Evolutionary conservation across 495 filamentous ascomycete species (phyloP), one percentile per base, ranked within the genome.

Genomic region (Antarctomyces pellizariae): DNA sequence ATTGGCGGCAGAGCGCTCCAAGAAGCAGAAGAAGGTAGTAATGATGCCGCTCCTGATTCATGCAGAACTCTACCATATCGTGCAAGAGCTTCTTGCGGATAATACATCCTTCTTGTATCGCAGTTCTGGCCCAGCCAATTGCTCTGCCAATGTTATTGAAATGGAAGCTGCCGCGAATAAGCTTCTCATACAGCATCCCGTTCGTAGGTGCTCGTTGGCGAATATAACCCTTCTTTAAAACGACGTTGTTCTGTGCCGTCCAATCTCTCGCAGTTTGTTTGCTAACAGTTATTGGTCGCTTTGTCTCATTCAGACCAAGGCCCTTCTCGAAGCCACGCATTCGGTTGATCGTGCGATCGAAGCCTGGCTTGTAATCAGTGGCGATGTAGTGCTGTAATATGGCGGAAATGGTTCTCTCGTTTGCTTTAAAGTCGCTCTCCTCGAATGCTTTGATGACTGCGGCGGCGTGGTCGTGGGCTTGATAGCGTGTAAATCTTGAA

Each of bases 301-400:
- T 16, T 24, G 12, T 31, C 12, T 18, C 24, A 4, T 36, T 21
- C 2, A n/a, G n/a, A 29, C 36, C 36, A 11, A 29, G 22, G 2
- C 27, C 22, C 8, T 29, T 29, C 4, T 37, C 37, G 13, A 31
- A 24, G 10, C 48, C 51, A 22, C 48, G 36, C 42, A 69, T 49
- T 6, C 49, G 46, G 13, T 35, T 34, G 12, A 59, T 22, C 7
- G 55, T 36, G 8, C 37, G 31, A 13, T 41, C 42, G 26, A 67
- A 56, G 3, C 50, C 55, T 7, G 39, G 13, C 0, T 33, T 6
- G 28, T 64, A 44, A 2, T 41, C 35, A 5, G 37, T 53, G 21
- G 36, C 38, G 5, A 51, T 52, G 37, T 62, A 71, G 44, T 70
- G 57, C 18, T 60, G 43, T 3, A 78, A 44, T 4, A 70, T 36